A percentile compares a stretch with the other conserved stretches of the same genome.
Evolutionary conservation across 225 moss, liverwort and hornwort species (phyloP).

Genomic region (Anthoceros angustus): DNA sequence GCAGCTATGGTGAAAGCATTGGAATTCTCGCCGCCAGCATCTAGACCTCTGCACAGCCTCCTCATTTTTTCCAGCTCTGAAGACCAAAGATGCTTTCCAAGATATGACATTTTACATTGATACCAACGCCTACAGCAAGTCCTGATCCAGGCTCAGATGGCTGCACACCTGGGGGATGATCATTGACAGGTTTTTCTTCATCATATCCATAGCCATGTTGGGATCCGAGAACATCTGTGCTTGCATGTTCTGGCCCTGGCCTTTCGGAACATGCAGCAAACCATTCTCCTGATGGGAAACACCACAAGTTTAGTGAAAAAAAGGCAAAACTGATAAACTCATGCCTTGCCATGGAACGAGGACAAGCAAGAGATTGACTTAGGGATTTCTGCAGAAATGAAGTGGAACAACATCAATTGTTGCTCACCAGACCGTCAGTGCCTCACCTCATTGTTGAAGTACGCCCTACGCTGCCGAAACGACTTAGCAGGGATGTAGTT

Average conservation of each 20-base stretch:
- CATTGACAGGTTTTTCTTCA: conserved; percentile 99
- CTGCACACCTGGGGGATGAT: conserved; percentile 54
- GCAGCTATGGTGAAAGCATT: too few species aligned
- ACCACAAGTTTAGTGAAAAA: neutral
- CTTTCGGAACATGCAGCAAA: conserved; percentile 70
- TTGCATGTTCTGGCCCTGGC: conserved; percentile 63
- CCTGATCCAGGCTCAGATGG: neutral
- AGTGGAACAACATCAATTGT: neutral
- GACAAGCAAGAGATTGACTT: too few species aligned
- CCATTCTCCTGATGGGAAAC: conserved; percentile 46
- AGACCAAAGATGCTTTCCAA: too few species aligned
- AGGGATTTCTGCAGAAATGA: neutral
- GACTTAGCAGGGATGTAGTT: conserved; percentile 66
- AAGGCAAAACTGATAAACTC: neutral
- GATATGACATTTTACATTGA: too few species aligned
- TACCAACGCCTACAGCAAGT: neutral
- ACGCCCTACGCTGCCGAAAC: conserved; percentile 60
- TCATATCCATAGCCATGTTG: conserved; percentile 99
- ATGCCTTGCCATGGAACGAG: neutral
- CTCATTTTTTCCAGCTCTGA: neutral
- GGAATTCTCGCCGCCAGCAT: too few species aligned
- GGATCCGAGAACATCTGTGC: conserved; percentile 98
- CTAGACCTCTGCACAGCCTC: conserved; percentile 6
- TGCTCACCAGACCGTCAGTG: neutral
- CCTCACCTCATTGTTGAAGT: conserved; percentile 76